These are phyloP conservation scores for Scolecobasidium constrictum DNA, from an alignment of 2,329 filamentous ascomycete genomes.

Conservation along the genomic window DNA sequence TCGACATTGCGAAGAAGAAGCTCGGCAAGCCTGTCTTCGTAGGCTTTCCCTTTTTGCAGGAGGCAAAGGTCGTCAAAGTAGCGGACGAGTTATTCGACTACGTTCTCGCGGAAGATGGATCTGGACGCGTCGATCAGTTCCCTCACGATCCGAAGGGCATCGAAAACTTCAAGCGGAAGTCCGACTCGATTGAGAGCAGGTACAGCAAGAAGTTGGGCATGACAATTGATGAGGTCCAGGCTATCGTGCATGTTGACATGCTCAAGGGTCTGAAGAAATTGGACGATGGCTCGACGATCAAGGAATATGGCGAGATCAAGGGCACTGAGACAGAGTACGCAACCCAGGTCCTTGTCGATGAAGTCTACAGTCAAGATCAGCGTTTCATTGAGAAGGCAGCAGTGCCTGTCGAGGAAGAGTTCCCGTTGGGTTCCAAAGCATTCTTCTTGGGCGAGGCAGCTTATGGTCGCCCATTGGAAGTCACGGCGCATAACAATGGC, in stretches of 20 bases:
- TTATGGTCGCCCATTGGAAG: conserved; percentile 81
- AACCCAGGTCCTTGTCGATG: conserved; percentile 81
- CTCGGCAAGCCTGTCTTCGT: conserved; percentile 81
- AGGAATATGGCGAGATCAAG: conserved; percentile 80
- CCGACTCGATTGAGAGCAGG: conserved; percentile 68
- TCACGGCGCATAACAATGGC: conserved; percentile 61
- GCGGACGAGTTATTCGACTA: conserved; percentile 94
- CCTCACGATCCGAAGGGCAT: conserved; percentile 70
- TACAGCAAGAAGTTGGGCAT: conserved; percentile 90
- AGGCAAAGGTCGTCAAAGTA: conserved; percentile 79
- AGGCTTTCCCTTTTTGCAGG: conserved; percentile 89
- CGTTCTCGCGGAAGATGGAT: conserved; percentile 53
- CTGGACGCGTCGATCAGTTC: conserved; percentile 49
- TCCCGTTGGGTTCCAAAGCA: conserved; percentile 67
- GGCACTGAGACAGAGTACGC: conserved; percentile 85
- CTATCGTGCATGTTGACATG: conserved; percentile 85
- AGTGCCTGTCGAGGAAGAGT: conserved; percentile 84
- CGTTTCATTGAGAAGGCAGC: conserved; percentile 86
- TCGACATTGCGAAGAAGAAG: conserved; percentile 63
- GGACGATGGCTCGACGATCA: conserved; percentile 80
- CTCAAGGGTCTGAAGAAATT: conserved; percentile 84
- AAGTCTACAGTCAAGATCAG: conserved; percentile 81
- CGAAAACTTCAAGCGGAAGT: conserved; percentile 73
- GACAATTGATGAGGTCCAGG: conserved; percentile 76
- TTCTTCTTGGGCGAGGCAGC: conserved; percentile 94